These are phyloP conservation scores for Lactarius psammicola DNA, from an alignment of 768 basidiomycete genomes.

Conservation along the genomic window DNA sequence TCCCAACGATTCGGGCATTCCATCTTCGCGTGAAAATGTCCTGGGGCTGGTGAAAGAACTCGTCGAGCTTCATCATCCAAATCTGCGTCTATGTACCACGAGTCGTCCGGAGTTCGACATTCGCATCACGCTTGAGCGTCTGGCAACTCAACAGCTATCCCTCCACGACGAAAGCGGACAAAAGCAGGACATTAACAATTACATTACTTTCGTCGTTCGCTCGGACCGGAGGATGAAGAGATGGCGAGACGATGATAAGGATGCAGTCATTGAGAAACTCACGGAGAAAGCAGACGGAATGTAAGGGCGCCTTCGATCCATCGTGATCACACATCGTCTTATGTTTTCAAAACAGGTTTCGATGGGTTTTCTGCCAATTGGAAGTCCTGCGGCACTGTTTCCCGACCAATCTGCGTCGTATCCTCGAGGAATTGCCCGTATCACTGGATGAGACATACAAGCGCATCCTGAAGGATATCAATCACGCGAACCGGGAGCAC, in stretches of 20 bases:
- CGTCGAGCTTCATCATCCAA: background rate
- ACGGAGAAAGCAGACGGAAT: background rate
- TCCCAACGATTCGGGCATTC: background rate
- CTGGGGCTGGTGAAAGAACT: background rate
- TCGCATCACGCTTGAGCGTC: background rate
- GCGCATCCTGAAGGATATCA: background rate
- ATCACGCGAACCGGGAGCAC: background rate
- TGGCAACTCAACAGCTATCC: background rate
- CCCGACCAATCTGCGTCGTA: background rate
- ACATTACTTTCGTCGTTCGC: background rate
- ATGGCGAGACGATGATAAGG: background rate
- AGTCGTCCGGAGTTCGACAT: background rate
- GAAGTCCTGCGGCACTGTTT: background rate
- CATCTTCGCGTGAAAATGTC: background rate
- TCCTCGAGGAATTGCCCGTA: background rate
- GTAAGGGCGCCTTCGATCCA: background rate
- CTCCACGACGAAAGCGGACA: background rate
- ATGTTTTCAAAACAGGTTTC: background rate
- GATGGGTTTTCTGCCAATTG: background rate
- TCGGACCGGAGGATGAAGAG: background rate
- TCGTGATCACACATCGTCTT: background rate
- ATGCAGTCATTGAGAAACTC: too few species aligned
- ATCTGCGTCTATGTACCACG: background rate
- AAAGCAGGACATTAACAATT: background rate
- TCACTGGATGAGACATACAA: background rate